Evolutionary conservation across 139 green algal species (phyloP).

Genomic region (Chlorella sp.): DNA sequence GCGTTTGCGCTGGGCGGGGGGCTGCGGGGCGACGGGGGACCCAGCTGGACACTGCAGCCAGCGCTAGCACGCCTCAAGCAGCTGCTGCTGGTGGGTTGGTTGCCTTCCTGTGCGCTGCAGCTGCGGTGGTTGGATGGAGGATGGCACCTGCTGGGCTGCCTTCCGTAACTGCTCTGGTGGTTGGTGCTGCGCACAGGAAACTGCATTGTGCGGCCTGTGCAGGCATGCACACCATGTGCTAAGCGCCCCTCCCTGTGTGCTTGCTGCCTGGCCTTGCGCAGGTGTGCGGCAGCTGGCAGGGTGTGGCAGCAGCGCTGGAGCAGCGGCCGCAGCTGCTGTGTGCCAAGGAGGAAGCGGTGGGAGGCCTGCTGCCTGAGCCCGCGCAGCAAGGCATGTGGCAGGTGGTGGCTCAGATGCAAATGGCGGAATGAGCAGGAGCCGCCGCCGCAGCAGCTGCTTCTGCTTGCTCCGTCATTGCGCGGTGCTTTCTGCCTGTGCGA

Average conservation of each 20-base stretch:
- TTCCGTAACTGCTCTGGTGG: no score
- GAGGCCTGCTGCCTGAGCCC: background rate
- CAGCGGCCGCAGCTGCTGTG: background rate
- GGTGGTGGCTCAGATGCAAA: background rate
- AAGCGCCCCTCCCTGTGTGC: background rate
- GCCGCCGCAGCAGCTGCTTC: no score
- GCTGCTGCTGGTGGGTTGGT: constrained; percentile 1
- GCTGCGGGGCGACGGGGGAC: background rate
- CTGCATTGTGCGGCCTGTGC: background rate
- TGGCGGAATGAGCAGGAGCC: no score
- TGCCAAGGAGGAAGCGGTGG: background rate
- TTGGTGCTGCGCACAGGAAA: no score
- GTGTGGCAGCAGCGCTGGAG: background rate
- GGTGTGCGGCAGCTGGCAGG: constrained; percentile 7
- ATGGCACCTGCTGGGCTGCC: background rate
- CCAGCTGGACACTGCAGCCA: background rate
- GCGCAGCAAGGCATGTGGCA: constrained; percentile 1
- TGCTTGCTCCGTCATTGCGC: no score
- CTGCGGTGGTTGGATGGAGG: background rate
- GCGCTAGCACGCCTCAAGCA: constrained; percentile 1
- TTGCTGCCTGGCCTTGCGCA: background rate
- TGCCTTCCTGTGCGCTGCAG: background rate
- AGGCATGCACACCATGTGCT: background rate
- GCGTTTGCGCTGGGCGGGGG: constrained; percentile 1
- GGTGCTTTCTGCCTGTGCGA: no score